These are phyloP conservation scores for Plasmodium vinckei DNA, from an alignment of 169 alveolate genomes.

Conservation along the genomic window DNA sequence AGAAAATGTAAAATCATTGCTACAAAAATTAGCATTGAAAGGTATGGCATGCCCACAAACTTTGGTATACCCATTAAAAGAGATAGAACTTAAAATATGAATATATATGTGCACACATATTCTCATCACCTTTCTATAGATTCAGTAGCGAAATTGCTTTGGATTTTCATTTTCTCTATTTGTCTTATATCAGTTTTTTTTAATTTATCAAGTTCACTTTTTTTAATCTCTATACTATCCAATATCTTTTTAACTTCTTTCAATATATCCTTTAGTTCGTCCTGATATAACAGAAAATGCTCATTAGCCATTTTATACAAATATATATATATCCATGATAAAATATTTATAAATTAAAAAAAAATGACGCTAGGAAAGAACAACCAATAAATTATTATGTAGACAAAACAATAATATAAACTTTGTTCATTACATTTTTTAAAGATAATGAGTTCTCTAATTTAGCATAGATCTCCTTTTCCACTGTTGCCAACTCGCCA, in stretches of 20 bases:
- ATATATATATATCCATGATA: not conserved
- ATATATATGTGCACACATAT: not conserved
- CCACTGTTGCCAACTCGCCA: constrained; percentile 8
- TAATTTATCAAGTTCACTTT: constrained; percentile 34
- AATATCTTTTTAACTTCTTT: constrained; percentile 27
- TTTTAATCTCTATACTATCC: constrained; percentile 15
- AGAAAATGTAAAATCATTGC: not conserved
- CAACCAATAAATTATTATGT: no score
- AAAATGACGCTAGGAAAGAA: not conserved
- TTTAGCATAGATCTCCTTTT: constrained; percentile 27
- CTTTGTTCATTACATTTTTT: no score
- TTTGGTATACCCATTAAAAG: not conserved
- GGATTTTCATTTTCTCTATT: constrained; percentile 60
- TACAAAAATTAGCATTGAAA: constrained; percentile 1
- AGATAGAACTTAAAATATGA: not conserved
- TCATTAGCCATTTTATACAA: not conserved
- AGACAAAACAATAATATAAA: no score
- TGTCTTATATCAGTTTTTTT: constrained; percentile 65
- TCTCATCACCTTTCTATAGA: constrained; percentile 58
- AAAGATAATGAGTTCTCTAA: constrained; percentile 12
- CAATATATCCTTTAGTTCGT: constrained; percentile 17
- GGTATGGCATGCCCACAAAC: not conserved
- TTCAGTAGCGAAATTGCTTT: constrained; percentile 53
- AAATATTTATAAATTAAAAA: not conserved
- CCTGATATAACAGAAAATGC: constrained; percentile 3